A percentile compares a stretch with the other conserved stretches of the same genome.
These are phyloP conservation scores for Aspergillus ostianus DNA, from an alignment of 495 filamentous ascomycete genomes.

Conservation along the genomic window DNA sequence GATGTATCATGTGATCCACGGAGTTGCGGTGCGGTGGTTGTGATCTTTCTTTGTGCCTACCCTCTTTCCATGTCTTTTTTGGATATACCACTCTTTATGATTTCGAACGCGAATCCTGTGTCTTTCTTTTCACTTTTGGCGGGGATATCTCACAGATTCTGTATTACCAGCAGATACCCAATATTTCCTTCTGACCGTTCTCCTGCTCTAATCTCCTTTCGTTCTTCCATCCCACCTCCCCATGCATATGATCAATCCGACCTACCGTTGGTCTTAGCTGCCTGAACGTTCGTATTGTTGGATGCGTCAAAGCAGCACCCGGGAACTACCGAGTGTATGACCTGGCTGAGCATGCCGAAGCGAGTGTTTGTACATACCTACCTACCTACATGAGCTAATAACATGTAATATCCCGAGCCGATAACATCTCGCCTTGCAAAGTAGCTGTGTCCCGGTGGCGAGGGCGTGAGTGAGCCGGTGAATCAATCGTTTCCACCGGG, in stretches of 20 bases:
- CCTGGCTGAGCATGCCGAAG: not conserved
- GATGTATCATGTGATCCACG: conserved; percentile 2
- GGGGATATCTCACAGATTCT: conserved; percentile 11
- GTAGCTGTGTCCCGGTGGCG: not conserved
- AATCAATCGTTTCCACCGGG: not conserved
- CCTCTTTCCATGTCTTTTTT: conserved; percentile 32
- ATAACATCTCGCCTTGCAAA: not conserved
- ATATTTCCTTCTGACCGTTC: conserved; percentile 7
- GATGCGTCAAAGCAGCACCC: not conserved
- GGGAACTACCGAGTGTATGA: not conserved
- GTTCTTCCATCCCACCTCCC: not conserved
- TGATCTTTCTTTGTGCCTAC: conserved; percentile 25
- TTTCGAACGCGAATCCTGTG: not conserved
- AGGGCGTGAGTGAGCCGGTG: not conserved
- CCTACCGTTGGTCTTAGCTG: not conserved
- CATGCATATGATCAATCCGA: not conserved
- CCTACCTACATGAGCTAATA: conserved; percentile 1
- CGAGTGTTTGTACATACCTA: not conserved
- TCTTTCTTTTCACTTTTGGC: conserved; percentile 17
- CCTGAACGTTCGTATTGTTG: not conserved
- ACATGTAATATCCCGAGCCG: not conserved
- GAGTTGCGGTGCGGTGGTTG: conserved; percentile 1
- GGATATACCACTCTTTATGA: conserved; percentile 8
- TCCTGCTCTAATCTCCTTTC: conserved; percentile 5
- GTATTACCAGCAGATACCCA: conserved; percentile 25